Evolutionary conservation across 495 filamentous ascomycete species (phyloP), one percentile per base, ranked within the genome.

Genomic region (Penicillium bovifimosum): DNA sequence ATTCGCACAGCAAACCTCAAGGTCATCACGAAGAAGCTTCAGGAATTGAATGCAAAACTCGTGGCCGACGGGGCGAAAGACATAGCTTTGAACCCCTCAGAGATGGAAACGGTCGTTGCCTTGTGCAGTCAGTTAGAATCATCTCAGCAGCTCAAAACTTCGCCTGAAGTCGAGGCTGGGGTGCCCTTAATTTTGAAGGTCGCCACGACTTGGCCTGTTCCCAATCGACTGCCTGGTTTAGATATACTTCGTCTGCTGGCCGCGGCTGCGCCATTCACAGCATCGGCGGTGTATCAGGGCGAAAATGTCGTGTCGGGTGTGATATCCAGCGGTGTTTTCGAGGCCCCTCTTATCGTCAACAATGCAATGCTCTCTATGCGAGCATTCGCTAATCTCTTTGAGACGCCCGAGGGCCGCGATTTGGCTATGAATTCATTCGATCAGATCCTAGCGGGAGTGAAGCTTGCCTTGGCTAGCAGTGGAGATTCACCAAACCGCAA

Each of bases 351-450:
- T 8, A 71, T 74, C 11, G 72, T 81, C 10, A 96, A 96, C 64
- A 88, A 87, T 60, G 80, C 84, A 28, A 96, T 97, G 88, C 83
- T 97, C 68, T 80, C 87, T 0, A 72, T 88, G 36, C 90, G 95
- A 9, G 78, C 84, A 11, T 78, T 96, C 41, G 84, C 81, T n/a
- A 99, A 99, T 52, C 72, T 97, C 6, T 97, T 96, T 68, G 80
- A 82, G 49, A 90, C 87, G 0, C 64, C 77, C 3, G 72, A 83
- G 49, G 93, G 93, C 29, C 81, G 87, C 9, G 65, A 75, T 14
- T 70, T 91, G 1, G 80, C 80, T 0, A 70, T 80, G 4, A 65
- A 67, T 13, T 69, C 77, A 29, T 88, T 88, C 45, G 81, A 86
- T 51, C 68, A 72, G 38, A 74, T 84, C 28, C 60, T 82, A 9